Evolutionary conservation across 2,329 filamentous ascomycete genomes (phyloP).

Genomic region (Colletotrichum tofieldiae): DNA sequence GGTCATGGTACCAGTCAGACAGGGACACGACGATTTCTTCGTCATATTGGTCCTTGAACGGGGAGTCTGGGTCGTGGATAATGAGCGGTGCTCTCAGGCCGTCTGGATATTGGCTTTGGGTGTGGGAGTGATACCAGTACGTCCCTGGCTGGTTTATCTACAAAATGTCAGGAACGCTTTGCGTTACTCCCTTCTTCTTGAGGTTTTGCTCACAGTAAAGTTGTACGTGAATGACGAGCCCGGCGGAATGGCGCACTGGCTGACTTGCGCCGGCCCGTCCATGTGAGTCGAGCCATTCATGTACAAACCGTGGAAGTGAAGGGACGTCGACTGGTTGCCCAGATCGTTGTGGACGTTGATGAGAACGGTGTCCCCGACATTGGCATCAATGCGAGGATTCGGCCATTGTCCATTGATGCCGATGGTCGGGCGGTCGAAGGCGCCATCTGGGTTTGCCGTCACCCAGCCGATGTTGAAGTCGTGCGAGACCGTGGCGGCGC

Average conservation of each 20-base stretch:
- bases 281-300: conserved; percentile 78
- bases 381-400: conserved; percentile 75
- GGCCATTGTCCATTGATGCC: conserved; percentile 86
- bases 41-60: conserved; percentile 71
- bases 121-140: conserved; percentile 86
- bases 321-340: conserved; percentile 74
- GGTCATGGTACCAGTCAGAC: conserved; percentile 80
- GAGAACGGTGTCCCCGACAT: conserved; percentile 73
- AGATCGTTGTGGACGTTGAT: conserved; percentile 73
- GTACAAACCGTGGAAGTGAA: conserved; percentile 81
- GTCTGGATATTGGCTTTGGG: conserved; percentile 78
- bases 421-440: conserved; percentile 76
- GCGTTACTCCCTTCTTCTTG: not conserved
- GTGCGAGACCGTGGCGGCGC: conserved; percentile 65
- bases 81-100: conserved; percentile 77
- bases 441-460: conserved; percentile 79
- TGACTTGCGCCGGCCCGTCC: conserved; percentile 78
- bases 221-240: conserved; percentile 79
- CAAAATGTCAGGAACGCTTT: not conserved
- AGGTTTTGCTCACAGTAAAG: conserved; percentile 69
- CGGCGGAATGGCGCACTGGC: conserved; percentile 77
- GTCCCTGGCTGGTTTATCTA: conserved; percentile 78
- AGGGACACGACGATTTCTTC: conserved; percentile 76
- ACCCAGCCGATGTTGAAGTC: conserved; percentile 83
- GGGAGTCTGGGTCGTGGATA: conserved; percentile 74